A percentile compares a stretch with the other conserved stretches of the same genome.
phyloP scores from a whole-genome alignment of 495 filamentous ascomycete genomes.

The Penicillium alfredii region DNA sequence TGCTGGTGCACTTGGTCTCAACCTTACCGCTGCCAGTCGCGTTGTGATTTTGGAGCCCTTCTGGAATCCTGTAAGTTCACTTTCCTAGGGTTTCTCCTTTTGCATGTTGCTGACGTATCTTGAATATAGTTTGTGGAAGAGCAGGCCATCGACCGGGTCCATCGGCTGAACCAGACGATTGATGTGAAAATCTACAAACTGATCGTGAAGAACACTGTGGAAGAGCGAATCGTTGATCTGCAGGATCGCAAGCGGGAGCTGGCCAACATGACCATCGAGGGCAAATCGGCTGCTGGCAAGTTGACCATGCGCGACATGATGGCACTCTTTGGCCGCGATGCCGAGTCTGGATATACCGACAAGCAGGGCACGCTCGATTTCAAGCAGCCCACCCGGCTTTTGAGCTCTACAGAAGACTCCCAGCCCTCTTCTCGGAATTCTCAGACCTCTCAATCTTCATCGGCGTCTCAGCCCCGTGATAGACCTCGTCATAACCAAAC shows the following conservation, averaged over 20 bases:
- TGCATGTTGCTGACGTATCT: constrained; percentile 18
- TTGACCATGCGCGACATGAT: constrained; percentile 91
- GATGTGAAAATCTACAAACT: constrained; percentile 94
- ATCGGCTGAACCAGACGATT: constrained; percentile 88
- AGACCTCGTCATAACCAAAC: constrained; percentile 20
- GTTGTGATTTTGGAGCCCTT: constrained; percentile 96
- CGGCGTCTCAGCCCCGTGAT: constrained; percentile 23
- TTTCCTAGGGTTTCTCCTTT: neutral
- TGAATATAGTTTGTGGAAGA: constrained; percentile 77
- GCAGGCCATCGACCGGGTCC: constrained; percentile 96
- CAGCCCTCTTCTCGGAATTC: constrained; percentile 4
- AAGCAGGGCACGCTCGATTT: constrained; percentile 29
- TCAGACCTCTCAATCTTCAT: constrained; percentile 8
- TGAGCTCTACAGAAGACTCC: constrained; percentile 20
- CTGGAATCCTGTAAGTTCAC: constrained; percentile 81
- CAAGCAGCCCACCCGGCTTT: constrained; percentile 22
- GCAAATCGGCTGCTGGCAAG: constrained; percentile 69
- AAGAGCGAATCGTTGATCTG: constrained; percentile 85
- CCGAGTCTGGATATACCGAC: constrained; percentile 43
- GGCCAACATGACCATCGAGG: constrained; percentile 77
- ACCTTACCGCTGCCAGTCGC: constrained; percentile 86
- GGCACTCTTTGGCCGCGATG: constrained; percentile 77
- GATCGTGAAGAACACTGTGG: constrained; percentile 76
- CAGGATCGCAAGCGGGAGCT: constrained; percentile 89
- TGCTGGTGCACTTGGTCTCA: constrained; percentile 87